Evolutionary conservation across 192 early-diverging fungal genomes (phyloP), one percentile per base, ranked within the genome.

Genomic region (Coemansia sp.): DNA sequence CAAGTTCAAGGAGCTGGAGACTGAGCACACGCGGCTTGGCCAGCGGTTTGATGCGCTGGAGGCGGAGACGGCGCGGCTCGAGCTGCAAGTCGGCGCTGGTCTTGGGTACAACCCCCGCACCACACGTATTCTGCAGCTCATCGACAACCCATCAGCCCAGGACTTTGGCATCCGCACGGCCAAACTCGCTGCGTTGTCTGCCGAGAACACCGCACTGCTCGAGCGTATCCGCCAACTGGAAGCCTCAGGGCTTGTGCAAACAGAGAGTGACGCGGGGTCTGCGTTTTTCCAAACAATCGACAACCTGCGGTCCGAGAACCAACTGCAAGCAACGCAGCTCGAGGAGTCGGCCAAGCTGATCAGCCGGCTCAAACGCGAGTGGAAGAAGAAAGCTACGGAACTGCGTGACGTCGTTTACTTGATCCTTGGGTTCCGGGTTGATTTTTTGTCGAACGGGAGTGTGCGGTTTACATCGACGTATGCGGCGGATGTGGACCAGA

Each of bases 381-480:
- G 85, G 84, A 76, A 68, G 49, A 64, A 66, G 3, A 90, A 93
- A 68, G 86, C 85, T 0, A 73, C 86, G 49, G 89, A 93, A 80
- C 90, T 87, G 67, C 78, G 85, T 47, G 89, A 90, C 61, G 89
- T 87, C 11, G 86, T 95, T 0, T 85, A 86, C 27, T 74, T 81
- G 2, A 66, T 95, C 0, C 82, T 95, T 19, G 92, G 92, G 0
- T 90, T 89, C 66, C 79, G 81, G 26, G 55, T 89, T 19, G 85
- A 89, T 53, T 89, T 89, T 75, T 64, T 87, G 55, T 68, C 84
- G 35, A 87, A 90, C 65, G 88, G 89, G 32, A 80, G 85, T 19
- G 90, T 96, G 23, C 87, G 89, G 39, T 78, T 93, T 29, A 88
- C 85, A 1, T 94, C 91, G 0, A 88, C 81, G 53, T 94, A 90